These are phyloP conservation scores for Cubamyces lactineus DNA, from an alignment of 768 basidiomycete genomes.

Conservation along the genomic window DNA sequence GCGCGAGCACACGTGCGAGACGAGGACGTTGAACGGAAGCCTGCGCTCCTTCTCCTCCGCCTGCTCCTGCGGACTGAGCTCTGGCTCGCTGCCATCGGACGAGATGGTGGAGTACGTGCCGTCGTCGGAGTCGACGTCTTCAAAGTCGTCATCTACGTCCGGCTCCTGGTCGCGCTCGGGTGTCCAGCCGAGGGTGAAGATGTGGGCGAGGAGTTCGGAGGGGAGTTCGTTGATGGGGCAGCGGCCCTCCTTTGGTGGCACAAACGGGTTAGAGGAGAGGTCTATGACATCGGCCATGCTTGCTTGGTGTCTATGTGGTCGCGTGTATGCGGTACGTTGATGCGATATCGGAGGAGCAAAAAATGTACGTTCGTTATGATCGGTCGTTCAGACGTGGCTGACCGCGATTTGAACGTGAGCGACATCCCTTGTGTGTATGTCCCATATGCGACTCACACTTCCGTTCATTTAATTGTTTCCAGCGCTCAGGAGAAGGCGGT, in stretches of 20 bases:
- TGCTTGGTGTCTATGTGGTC: neutral
- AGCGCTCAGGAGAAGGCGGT: too few species aligned
- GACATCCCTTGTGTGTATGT: neutral
- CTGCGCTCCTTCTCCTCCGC: conserved; percentile 2
- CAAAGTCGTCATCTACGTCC: conserved; percentile 28
- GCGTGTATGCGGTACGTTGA: neutral
- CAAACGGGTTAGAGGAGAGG: conserved; percentile 21
- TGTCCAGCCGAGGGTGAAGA: conserved; percentile 30
- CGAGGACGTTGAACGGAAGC: conserved; percentile 40
- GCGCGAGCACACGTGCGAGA: conserved; percentile 62
- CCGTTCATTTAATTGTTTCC: too few species aligned
- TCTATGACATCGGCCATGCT: conserved; percentile 16
- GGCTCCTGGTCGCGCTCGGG: conserved; percentile 26
- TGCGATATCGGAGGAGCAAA: neutral
- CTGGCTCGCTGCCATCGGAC: neutral
- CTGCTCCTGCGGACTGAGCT: neutral
- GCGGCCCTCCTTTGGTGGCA: conserved; percentile 25
- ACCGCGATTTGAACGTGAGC: neutral
- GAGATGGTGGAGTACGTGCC: conserved; percentile 7
- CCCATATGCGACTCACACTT: neutral
- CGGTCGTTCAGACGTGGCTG: too few species aligned
- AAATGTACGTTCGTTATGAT: too few species aligned
- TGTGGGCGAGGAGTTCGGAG: conserved; percentile 59
- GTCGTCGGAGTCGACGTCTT: conserved; percentile 26
- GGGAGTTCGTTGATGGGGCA: conserved; percentile 51